Evolutionary conservation across 495 filamentous ascomycete genomes (phyloP), one percentile per base, ranked within the genome.

Genomic region (Aspergillus sclerotiicarbonarius): DNA sequence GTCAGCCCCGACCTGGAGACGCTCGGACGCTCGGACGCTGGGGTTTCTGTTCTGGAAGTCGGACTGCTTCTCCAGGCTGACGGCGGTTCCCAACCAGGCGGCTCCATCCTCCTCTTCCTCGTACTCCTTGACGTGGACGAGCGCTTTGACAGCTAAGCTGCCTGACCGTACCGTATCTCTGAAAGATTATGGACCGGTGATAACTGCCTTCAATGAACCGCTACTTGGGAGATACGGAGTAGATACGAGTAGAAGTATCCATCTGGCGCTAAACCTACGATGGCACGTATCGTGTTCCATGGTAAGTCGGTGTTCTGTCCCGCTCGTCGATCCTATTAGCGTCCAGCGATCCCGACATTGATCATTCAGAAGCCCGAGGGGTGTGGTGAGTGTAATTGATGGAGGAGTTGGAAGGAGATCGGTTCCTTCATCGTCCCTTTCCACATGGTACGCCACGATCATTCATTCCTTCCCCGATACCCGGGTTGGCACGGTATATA

Each of bases 371-470:
- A 10, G 33, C 8, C 8, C 8, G 33, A 41, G 37, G 37, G 37
- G 13, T 15, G n/a, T 39, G 43, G 39, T 29, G 18, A 10, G 21
- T 19, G 32, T 53, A 2, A 21, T 53, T 15, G 33, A 31, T 31
- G 25, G 32, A 25, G 5, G 32, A 37, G 44, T 55, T 25, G 57
- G 54, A 63, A 46, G 55, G 56, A 51, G 51, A 54, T 55, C 57
- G 46, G 19, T 60, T 41, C 32, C 46, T 18, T 30, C 51, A 48
- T 52, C 46, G 50, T 43, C 50, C 46, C 43, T 29, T 63, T 62
- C 63, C 64, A 62, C 64, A 66, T 63, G 64, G 64, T 57, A n/a
- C 48, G 39, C 57, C 49, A 30, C 41, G 57, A 59, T 54, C 45
- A 47, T 48, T 53, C 58, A 56, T 61, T 33, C 58, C 50, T 54